Conservation (phyloP, 75 land plant species). For the Azolla pinnata region DNA sequence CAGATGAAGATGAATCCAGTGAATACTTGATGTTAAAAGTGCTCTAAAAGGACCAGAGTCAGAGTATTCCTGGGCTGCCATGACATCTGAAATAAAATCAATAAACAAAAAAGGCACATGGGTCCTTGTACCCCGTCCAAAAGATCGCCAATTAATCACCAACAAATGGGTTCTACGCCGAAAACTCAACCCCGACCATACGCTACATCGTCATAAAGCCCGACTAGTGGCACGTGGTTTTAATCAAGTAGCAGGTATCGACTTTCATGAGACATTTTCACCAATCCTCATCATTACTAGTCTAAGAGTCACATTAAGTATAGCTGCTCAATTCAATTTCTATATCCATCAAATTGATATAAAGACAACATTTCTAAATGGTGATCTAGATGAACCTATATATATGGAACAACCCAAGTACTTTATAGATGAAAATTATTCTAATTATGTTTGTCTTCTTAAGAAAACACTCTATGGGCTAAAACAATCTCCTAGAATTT, state of each 20-base stretch:
- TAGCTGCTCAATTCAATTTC: not conserved
- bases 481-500: conserved; percentile 11
- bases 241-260: not conserved
- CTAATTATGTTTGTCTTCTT: not conserved
- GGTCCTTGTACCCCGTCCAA: not conserved
- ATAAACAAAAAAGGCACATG: not conserved
- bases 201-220: not conserved
- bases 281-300: not conserved
- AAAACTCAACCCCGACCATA: not conserved
- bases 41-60: not conserved
- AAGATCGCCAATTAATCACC: not conserved
- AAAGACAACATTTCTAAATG: not conserved
- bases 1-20: too few species aligned
- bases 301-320: not conserved
- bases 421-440: conserved; percentile 4
- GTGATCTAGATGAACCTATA: not conserved
- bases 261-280: conserved; percentile 2
- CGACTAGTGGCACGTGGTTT: not conserved
- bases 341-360: not conserved
- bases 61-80: not conserved
- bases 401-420: conserved; percentile 4
- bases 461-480: conserved; percentile 5
- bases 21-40: too few species aligned
- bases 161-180: not conserved
- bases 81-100: not conserved